phyloP scores from a whole-genome alignment of 805 yeast species.

The Wickerhamomyces queroliae region DNA sequence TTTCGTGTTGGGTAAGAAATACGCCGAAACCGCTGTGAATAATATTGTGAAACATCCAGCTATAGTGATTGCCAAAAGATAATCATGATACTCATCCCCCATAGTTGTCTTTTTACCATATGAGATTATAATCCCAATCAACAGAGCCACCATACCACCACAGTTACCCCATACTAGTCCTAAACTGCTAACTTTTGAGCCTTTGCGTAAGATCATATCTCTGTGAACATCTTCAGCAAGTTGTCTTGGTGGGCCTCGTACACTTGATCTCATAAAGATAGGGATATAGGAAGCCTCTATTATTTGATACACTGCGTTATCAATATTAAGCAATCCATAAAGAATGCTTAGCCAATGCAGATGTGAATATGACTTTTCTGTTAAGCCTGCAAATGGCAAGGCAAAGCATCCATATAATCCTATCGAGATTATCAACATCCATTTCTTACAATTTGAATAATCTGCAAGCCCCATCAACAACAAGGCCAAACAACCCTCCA shows the following conservation, averaged over 20 bases:
- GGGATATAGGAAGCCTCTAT: conserved; percentile 36
- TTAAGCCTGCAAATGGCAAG: conserved; percentile 30
- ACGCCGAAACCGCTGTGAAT: conserved; percentile 22
- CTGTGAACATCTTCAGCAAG: conserved; percentile 22
- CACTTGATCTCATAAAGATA: conserved; percentile 30
- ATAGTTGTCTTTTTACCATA: conserved; percentile 22
- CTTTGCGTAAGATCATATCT: conserved; percentile 23
- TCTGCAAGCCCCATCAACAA: conserved; percentile 36
- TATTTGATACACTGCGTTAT: conserved; percentile 29
- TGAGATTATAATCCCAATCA: conserved; percentile 33
- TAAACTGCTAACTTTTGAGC: conserved; percentile 31
- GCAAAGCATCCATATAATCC: conserved; percentile 28
- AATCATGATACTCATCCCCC: conserved; percentile 26
- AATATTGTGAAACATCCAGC: conserved; percentile 32
- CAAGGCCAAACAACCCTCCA: conserved; percentile 32
- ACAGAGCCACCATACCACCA: conserved; percentile 32
- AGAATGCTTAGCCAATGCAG: conserved; percentile 25
- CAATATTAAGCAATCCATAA: conserved; percentile 26
- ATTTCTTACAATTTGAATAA: conserved; percentile 30
- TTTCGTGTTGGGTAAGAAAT: conserved; percentile 26
- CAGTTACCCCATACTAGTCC: conserved; percentile 30
- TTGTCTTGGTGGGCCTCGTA: not conserved
- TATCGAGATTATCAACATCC: conserved; percentile 27
- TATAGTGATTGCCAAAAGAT: conserved; percentile 32
- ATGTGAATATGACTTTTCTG: conserved; percentile 14